Evolutionary conservation across 495 filamentous ascomycete species (phyloP).

Genomic region (Bryoglossum gracile): DNA sequence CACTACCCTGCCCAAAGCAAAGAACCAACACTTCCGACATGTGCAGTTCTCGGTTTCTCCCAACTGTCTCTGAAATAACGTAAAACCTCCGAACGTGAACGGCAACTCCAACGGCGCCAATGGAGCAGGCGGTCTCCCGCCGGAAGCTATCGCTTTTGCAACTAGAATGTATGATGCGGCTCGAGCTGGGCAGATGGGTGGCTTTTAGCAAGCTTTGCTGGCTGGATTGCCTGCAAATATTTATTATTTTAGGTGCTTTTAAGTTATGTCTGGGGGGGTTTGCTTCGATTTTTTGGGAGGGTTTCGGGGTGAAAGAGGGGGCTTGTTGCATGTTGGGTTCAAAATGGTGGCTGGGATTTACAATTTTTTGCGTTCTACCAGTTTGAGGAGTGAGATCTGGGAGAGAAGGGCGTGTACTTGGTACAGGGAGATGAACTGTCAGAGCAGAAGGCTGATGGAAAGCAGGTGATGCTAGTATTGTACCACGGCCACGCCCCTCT

Average conservation of each 20-base stretch:
- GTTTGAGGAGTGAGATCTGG: not conserved
- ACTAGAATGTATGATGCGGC: constrained; percentile 45
- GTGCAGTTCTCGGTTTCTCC: no score
- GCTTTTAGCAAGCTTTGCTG: constrained; percentile 44
- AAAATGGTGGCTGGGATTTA: no score
- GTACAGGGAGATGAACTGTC: not conserved
- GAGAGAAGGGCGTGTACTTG: not conserved
- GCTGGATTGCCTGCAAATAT: constrained; percentile 44
- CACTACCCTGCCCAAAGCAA: no score
- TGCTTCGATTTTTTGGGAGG: not conserved
- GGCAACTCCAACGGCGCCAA: not conserved
- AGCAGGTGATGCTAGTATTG: constrained; percentile 48
- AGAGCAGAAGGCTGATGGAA: not conserved
- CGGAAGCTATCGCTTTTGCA: constrained; percentile 45
- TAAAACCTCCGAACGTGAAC: no score
- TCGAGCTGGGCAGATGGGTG: constrained; percentile 36
- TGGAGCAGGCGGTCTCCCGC: constrained; percentile 27
- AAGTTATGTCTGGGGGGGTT: not conserved
- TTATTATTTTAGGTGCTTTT: no score
- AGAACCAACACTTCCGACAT: no score
- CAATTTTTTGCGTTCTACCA: no score
- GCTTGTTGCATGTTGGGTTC: no score
- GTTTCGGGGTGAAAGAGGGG: not conserved
- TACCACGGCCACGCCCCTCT: constrained; percentile 47
- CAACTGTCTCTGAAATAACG: no score